Conservation (phyloP, 352 stramenopile genomes). For the Pythium utonaiense region DNA sequence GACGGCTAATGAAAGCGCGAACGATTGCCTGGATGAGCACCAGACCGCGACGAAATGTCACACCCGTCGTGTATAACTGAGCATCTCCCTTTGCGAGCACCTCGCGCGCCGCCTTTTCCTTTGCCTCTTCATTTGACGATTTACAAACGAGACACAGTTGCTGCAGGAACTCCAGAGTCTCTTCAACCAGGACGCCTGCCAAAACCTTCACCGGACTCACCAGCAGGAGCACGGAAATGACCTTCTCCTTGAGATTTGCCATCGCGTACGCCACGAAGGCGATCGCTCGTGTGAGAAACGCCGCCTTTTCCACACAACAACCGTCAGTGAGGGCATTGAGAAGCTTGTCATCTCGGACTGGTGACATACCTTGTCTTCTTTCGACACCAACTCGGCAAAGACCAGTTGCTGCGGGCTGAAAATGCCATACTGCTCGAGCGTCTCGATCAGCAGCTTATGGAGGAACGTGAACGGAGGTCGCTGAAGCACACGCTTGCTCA, state of each 20-base stretch:
- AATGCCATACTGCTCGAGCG: constrained; percentile 51
- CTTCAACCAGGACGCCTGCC: constrained; percentile 52
- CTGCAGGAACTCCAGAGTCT: constrained; percentile 72
- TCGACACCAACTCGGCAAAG: constrained; percentile 52
- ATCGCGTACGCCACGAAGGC: constrained; percentile 71
- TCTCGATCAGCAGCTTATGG: constrained; percentile 76
- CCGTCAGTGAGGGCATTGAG: neutral
- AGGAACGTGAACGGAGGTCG: constrained; percentile 82
- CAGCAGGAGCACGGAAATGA: constrained; percentile 66
- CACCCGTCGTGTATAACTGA: constrained; percentile 63
- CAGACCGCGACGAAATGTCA: constrained; percentile 68
- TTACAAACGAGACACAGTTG: constrained; percentile 68
- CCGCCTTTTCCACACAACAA: constrained; percentile 31
- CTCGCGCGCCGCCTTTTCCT: constrained; percentile 48
- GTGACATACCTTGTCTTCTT: constrained; percentile 65
- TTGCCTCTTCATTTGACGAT: constrained; percentile 39
- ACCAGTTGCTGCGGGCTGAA: constrained; percentile 65
- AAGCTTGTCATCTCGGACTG: neutral
- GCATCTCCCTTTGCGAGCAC: constrained; percentile 64
- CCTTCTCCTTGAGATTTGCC: constrained; percentile 32
- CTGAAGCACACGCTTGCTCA: constrained; percentile 62
- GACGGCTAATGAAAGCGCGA: constrained; percentile 55
- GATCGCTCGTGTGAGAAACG: constrained; percentile 72
- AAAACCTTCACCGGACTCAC: constrained; percentile 86
- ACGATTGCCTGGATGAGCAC: constrained; percentile 69